Base-by-base conservation (phyloP, 345 rosid species). In the Citropsis articulata region DNA sequence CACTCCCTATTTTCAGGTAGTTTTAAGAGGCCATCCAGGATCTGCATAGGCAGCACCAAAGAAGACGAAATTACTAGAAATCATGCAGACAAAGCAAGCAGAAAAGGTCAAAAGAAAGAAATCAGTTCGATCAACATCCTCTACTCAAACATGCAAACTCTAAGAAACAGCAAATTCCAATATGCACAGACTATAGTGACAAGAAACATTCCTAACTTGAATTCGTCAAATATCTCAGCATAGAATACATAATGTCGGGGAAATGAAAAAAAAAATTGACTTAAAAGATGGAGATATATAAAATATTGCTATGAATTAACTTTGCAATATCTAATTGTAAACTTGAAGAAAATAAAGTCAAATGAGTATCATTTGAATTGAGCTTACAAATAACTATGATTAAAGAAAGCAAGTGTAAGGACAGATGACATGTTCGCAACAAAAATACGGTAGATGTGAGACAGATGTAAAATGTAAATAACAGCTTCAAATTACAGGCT, bases 1-100 rank as follows among this genome's bases (percentile, higher is more conserved):
- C 99, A 96, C 81, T 96, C 98, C 86, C 90, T 79, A 84, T 92
- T 96, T 75, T 91, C 99, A 4, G 90, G 90, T 62, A 91, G 87
- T 86, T 93, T 96, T 70, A 96, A 86, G 62, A 96, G 95, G 71
- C 87, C 88, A 82, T 94, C 98, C 89, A 96, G 81, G 77, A 94
- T 91, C 97, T 95, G 89, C 66, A 86, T 72, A 19, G 36, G 38
- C 36, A 69, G 61, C 55, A 62, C 45, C 72, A 73, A 30, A 66
- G 33, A 30, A 66, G 21, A 71, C 38, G 27, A 72, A 57, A 66
- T 12, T 22, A 16, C 60, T 16, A 19, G 2, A 77, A n/a, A 61
- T 8, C 55, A 28, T 19, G 33, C 25, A 76, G 10, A 31, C 1
- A 14, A 28, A 40, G 36, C 68, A 63, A 63, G n/a, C 7, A 5